These are phyloP conservation scores for Tetrapisispora namnaoensis DNA, from an alignment of 805 yeast species.

Conservation along the genomic window DNA sequence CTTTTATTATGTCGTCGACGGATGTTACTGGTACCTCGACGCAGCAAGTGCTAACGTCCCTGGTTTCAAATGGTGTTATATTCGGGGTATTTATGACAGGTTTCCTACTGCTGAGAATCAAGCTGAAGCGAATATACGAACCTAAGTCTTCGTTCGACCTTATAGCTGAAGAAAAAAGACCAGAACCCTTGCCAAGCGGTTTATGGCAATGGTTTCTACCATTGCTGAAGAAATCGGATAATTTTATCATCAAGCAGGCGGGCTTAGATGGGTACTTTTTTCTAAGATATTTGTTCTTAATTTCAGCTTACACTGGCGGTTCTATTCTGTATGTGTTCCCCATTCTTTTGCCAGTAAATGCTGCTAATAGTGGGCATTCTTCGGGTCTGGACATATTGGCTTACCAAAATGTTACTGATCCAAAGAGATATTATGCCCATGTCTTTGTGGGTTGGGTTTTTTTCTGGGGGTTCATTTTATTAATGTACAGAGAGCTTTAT, in stretches of 20 bases:
- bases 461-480: conserved; percentile 58
- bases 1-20: not conserved
- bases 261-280: conserved; percentile 95
- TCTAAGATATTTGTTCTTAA: conserved; percentile 59
- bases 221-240: conserved; percentile 54
- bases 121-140: conserved; percentile 66
- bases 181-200: conserved; percentile 65
- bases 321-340: conserved; percentile 50
- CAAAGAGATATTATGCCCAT: conserved; percentile 72
- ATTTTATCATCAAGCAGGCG: conserved; percentile 72
- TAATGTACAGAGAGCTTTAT: conserved; percentile 73
- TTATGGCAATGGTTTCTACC: conserved; percentile 61
- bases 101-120: conserved; percentile 61
- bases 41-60: conserved; percentile 61
- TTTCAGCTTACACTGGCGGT: conserved; percentile 43
- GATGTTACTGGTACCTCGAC: conserved; percentile 42
- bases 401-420: conserved; percentile 59
- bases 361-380: conserved; percentile 51
- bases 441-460: conserved; percentile 72
- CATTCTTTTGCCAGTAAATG: conserved; percentile 76
- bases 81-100: conserved; percentile 50
- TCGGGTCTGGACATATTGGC: conserved; percentile 68
- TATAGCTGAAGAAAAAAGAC: conserved; percentile 50
- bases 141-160: conserved; percentile 66
- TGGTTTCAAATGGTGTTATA: conserved; percentile 56